phyloP scores from a whole-genome alignment of 2,329 filamentous ascomycete genomes.

The Myrmaecium sp. region DNA sequence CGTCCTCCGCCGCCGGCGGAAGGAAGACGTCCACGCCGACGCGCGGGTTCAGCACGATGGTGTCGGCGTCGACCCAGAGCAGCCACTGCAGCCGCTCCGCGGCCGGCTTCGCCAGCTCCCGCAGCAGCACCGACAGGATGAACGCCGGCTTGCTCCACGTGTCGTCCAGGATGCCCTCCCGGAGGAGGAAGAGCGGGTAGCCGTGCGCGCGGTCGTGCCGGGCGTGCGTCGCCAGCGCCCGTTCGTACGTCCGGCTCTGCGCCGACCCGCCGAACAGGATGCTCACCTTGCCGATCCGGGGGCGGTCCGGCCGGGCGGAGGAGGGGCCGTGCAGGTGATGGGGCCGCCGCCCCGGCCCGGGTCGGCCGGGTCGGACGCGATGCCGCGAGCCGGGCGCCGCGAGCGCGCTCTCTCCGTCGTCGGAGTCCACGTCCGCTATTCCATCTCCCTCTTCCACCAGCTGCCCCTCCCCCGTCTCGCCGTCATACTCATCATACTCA shows the following conservation, averaged over 20 bases:
- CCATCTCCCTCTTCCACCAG: no score
- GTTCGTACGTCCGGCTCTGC: conserved; percentile 21
- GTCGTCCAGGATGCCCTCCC: conserved; percentile 24
- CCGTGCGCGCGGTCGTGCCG: conserved; percentile 23
- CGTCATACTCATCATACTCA: no score
- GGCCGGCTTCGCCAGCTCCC: conserved; percentile 21
- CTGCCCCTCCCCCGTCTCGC: no score
- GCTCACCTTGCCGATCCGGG: no score
- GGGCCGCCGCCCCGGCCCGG: no score
- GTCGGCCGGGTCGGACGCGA: no score
- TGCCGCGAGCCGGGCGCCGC: no score
- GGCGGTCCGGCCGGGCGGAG: no score
- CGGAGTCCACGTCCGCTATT: no score
- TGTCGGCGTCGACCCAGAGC: conserved; percentile 28
- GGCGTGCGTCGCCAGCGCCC: conserved; percentile 24
- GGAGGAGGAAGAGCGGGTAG: conserved; percentile 26
- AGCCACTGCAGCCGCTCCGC: conserved; percentile 25
- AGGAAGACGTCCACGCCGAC: conserved; percentile 24
- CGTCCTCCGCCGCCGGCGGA: conserved; percentile 12
- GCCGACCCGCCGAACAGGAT: no score
- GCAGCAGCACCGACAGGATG: conserved; percentile 22
- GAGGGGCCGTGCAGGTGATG: no score
- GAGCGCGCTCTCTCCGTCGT: no score
- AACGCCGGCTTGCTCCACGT: conserved; percentile 30
- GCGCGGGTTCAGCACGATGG: conserved; percentile 26